Evolutionary conservation across 2,329 filamentous ascomycete species (phyloP).

Genomic region (Lecanosticta acicola): DNA sequence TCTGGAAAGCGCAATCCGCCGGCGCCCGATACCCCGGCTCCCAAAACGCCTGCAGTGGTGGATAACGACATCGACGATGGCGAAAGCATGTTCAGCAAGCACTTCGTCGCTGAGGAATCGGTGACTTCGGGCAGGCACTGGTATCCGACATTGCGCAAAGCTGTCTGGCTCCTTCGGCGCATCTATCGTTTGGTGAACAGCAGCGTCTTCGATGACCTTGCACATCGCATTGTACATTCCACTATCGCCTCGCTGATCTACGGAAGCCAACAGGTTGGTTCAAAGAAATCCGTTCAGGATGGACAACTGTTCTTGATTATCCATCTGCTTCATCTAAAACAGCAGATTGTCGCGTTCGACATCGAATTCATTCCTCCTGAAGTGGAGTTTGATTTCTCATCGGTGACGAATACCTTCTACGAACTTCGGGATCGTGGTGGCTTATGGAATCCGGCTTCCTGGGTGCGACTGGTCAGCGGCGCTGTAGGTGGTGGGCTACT

Average conservation of each 20-base stretch:
- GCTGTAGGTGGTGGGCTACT: conserved; percentile 45
- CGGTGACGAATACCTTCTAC: conserved; percentile 60
- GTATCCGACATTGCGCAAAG: conserved; percentile 63
- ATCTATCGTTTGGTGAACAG: conserved; percentile 67
- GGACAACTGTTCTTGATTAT: conserved; percentile 89
- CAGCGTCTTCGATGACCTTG: conserved; percentile 64
- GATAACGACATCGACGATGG: conserved; percentile 52
- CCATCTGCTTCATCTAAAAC: conserved; percentile 90
- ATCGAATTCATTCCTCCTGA: conserved; percentile 70
- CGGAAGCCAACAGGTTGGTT: conserved; percentile 61
- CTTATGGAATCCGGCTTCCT: conserved; percentile 59
- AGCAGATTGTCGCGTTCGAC: conserved; percentile 91
- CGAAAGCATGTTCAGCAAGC: conserved; percentile 37
- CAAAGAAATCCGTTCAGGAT: conserved; percentile 61
- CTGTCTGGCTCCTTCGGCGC: conserved; percentile 62
- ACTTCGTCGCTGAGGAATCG: conserved; percentile 14
- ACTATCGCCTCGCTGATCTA: conserved; percentile 77
- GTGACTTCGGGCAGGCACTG: conserved; percentile 37
- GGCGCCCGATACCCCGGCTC: conserved; percentile 37
- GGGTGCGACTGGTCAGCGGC: conserved; percentile 53
- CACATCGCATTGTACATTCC: conserved; percentile 80
- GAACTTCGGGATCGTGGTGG: conserved; percentile 60
- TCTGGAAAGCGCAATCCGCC: conserved; percentile 44
- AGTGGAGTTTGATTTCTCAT: conserved; percentile 61
- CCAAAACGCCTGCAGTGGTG: conserved; percentile 48